Percentiles rank a stretch among this genome's conserved stretches.
Conservation (phyloP, 805 yeast genomes). For the Komagataella pseudopastoris region DNA sequence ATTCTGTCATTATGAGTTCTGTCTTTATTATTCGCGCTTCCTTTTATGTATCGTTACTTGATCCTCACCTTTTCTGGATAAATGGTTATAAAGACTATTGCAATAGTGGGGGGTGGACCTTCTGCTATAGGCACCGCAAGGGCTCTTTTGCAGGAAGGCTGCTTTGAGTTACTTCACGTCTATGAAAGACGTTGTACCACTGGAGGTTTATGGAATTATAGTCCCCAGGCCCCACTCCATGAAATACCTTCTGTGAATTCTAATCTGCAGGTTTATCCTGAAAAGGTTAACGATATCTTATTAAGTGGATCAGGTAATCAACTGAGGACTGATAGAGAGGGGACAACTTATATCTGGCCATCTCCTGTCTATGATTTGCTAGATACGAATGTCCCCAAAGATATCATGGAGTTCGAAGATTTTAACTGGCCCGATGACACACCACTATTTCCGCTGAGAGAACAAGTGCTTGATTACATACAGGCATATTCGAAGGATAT, state of each 20-base stretch:
- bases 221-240: constrained; percentile 2
- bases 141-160: constrained; percentile 40
- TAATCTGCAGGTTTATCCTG: not conserved
- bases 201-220: constrained; percentile 78
- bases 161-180: constrained; percentile 33
- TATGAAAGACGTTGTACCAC: constrained; percentile 43
- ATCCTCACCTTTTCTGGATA: not conserved
- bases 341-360: constrained; percentile 23
- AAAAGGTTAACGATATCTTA: not conserved
- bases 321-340: constrained; percentile 1
- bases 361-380: constrained; percentile 50
- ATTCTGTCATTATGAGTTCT: not conserved
- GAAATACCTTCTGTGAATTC: constrained; percentile 19
- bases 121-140: constrained; percentile 55
- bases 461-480: constrained; percentile 46
- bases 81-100: constrained; percentile 23
- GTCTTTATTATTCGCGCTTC: not conserved
- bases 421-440: constrained; percentile 31
- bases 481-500: constrained; percentile 33
- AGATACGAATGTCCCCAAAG: constrained; percentile 57
- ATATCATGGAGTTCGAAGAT: constrained; percentile 52
- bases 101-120: constrained; percentile 73
- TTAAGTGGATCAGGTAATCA: not conserved
- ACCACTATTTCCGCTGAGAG: constrained; percentile 41
- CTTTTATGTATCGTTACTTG: not conserved